Base-by-base conservation (phyloP, 345 rosid genomes). In the Pseudoturritis turrita region DNA sequence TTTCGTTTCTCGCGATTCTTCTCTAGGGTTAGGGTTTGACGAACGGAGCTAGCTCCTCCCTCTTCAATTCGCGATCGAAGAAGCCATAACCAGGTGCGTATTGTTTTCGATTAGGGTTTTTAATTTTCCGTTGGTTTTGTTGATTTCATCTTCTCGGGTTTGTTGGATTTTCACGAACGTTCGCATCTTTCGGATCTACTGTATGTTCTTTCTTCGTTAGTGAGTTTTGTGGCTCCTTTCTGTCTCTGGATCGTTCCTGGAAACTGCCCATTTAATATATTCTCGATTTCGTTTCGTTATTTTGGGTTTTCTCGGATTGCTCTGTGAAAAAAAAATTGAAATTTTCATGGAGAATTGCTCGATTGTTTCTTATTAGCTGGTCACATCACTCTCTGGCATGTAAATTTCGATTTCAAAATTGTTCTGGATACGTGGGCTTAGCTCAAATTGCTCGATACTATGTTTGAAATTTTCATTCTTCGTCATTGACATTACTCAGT, bases 1-100 rank as follows among this genome's bases (percentile, higher is more conserved):
- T 69, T 22, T 62, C 36, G 35, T 53, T 4, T 12, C 66, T 65
- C 51, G 62, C 12, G 53, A 26, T 36, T 45, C 57, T 62, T 45
- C 57, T 62, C 65, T 47, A 46, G 79, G 54, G 62, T 47, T 76
- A 54, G 29, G 64, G 70, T 17, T 53, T 8, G 66, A 45, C 71
- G 75, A 75, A 69, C 75, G 17, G 14, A 55, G 45, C 71, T 62
- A 31, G 41, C 64, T 46, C 47, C 64, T 46, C 47, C 39, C 3
- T 49, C 60, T 45, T 76, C 65, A 45, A 46, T 62, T 68, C 45
- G 31, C 33, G 14, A 25, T 53, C 35, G 63, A 61, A 33, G 56
- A 51, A 59, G 53, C 71, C 9, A 62, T 19, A 45, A 26, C 7
- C 79, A 8, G 61, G 71, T 49, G 2, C 60, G 75, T 70, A 12